phyloP scores from a whole-genome alignment of 2,329 filamentous ascomycete species.

The Tolypocladium album region DNA sequence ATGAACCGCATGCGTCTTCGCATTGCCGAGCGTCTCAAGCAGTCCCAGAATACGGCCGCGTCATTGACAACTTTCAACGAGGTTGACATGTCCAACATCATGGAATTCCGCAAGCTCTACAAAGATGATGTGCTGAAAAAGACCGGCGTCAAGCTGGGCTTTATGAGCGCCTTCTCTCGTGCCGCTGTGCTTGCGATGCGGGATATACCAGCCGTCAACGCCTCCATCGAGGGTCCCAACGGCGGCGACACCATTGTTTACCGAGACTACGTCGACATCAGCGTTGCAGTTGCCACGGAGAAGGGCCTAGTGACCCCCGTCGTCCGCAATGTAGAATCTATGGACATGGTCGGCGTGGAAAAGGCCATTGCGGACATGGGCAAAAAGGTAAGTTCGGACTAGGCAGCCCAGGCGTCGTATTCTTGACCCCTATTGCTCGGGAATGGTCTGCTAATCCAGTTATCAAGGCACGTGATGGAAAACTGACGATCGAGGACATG shows the following conservation, averaged over 20 bases:
- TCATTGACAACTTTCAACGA: conserved; percentile 98
- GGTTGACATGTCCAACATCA: conserved; percentile 95
- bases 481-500: conserved; percentile 98
- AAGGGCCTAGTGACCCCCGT: conserved; percentile 96
- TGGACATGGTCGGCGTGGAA: conserved; percentile 86
- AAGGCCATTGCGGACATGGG: conserved; percentile 85
- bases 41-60: conserved; percentile 96
- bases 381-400: conserved; percentile 59
- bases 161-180: conserved; percentile 95
- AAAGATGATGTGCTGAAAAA: conserved; percentile 96
- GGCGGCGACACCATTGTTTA: conserved; percentile 97
- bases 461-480: conserved; percentile 74
- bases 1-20: conserved; percentile 99
- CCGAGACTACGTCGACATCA: conserved; percentile 95
- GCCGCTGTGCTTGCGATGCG: conserved; percentile 87
- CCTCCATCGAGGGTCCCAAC: conserved; percentile 90
- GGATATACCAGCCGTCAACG: conserved; percentile 89
- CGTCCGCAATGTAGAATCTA: conserved; percentile 79
- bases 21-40: conserved; percentile 95
- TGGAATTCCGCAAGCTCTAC: conserved; percentile 95
- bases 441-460: not conserved
- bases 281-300: conserved; percentile 91
- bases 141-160: conserved; percentile 95
- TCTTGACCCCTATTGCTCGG: not conserved
- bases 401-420: not conserved